Conservation (phyloP, 1,284 basidiomycete genomes). For the Pseudozyma pruni region DNA sequence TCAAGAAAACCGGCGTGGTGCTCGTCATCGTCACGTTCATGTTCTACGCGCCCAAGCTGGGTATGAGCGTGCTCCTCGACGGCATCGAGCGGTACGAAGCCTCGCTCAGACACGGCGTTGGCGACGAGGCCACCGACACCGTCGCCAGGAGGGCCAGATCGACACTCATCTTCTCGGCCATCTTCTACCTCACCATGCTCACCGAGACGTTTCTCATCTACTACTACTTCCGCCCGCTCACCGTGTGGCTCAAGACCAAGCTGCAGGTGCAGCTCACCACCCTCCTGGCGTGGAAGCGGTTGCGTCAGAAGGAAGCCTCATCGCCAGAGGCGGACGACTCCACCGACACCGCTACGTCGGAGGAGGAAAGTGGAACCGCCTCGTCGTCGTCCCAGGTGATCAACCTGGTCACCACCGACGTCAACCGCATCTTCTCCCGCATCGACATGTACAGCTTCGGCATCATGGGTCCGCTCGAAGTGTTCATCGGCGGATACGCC, state of each 20-base stretch:
- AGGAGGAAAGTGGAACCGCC: neutral
- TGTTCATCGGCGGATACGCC: slow-evolving; percentile 31
- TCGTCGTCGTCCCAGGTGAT: slow-evolving; percentile 31
- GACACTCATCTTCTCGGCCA: slow-evolving; percentile 31
- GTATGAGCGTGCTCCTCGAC: slow-evolving; percentile 17
- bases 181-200: slow-evolving; percentile 26
- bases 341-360: neutral
- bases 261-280: slow-evolving; percentile 33
- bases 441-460: slow-evolving; percentile 35
- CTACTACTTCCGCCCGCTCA: slow-evolving; percentile 25
- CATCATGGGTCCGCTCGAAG: slow-evolving; percentile 41
- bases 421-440: slow-evolving; percentile 18
- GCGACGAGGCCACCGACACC: slow-evolving; percentile 1
- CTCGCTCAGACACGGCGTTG: neutral
- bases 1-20: neutral
- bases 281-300: slow-evolving; percentile 34
- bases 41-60: slow-evolving; percentile 38
- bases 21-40: slow-evolving; percentile 25
- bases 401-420: slow-evolving; percentile 45
- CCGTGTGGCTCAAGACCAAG: slow-evolving; percentile 13
- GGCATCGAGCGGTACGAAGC: slow-evolving; percentile 26
- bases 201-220: slow-evolving; percentile 21
- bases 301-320: slow-evolving; percentile 40
- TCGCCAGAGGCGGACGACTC: neutral
- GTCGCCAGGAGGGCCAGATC: slow-evolving; percentile 18